A percentile compares a stretch with the other conserved stretches of the same genome.
These are phyloP conservation scores for Myriosclerotinia duriaeana DNA, from an alignment of 2,329 filamentous ascomycete genomes.

Conservation along the genomic window DNA sequence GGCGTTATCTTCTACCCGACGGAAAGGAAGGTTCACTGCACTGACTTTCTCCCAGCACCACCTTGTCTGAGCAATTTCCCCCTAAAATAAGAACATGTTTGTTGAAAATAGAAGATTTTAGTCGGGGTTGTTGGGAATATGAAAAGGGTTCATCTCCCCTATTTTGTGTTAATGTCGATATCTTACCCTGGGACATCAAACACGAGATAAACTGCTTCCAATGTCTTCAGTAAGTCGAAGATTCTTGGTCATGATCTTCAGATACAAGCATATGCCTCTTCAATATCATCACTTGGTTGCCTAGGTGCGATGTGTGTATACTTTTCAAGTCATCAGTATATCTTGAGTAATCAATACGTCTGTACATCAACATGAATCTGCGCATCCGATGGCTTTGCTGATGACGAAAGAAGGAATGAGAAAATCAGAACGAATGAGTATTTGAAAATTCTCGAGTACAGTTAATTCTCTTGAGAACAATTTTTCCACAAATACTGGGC, in stretches of 20 bases:
- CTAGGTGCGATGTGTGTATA: not conserved
- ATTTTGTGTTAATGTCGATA: not conserved
- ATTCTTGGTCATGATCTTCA: not conserved
- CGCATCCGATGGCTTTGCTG: not conserved
- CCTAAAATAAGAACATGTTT: not conserved
- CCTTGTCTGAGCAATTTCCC: not conserved
- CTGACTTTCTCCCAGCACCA: not conserved
- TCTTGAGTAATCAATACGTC: too few relatives aligned
- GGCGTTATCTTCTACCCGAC: not conserved
- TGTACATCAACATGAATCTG: not conserved
- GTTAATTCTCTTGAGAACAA: not conserved
- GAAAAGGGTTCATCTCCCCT: conserved; percentile 3
- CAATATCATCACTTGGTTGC: not conserved
- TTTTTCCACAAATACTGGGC: not conserved
- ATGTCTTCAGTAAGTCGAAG: conserved; percentile 19
- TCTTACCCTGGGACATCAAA: not conserved
- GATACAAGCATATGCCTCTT: not conserved
- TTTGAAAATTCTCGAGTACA: conserved; percentile 7
- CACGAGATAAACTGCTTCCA: not conserved
- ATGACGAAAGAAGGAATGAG: not conserved
- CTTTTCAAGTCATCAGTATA: not conserved
- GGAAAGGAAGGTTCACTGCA: not conserved
- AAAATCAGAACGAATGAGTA: not conserved
- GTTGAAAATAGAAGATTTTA: not conserved
- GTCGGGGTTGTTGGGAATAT: not conserved